A percentile compares a stretch with the other conserved stretches of the same genome.
phyloP scores from a whole-genome alignment of 1,139 yeast genomes.

The Yamadazyma jaroonii region DNA sequence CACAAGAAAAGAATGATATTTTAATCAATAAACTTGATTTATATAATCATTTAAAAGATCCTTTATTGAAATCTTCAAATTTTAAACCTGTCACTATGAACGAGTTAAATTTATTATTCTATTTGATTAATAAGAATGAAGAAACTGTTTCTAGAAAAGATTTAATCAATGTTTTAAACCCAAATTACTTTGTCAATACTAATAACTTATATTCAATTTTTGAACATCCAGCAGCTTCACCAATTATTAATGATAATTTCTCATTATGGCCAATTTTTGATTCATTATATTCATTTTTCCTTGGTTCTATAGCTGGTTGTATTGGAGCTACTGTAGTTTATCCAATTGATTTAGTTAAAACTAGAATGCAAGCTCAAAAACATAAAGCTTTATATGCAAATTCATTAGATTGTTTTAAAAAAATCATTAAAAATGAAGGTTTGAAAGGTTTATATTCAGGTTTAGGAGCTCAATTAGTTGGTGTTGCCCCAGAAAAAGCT shows the following conservation, averaged over 20 bases:
- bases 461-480: conserved; percentile 88
- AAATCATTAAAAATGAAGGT: conserved; percentile 78
- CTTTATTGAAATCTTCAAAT: conserved; percentile 51
- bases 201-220: conserved; percentile 37
- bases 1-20: conserved; percentile 45
- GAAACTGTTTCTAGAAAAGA: conserved; percentile 53
- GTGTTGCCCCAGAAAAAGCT: conserved; percentile 98
- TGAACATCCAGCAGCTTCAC: conserved; percentile 42
- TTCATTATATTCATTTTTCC: conserved; percentile 79
- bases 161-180: conserved; percentile 47
- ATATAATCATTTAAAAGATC: conserved; percentile 48
- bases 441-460: conserved; percentile 90
- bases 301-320: conserved; percentile 96
- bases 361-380: conserved; percentile 96
- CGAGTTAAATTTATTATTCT: conserved; percentile 46
- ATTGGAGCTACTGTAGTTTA: conserved; percentile 98
- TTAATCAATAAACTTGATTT: conserved; percentile 43
- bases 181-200: conserved; percentile 39
- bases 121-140: conserved; percentile 44
- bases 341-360: conserved; percentile 94
- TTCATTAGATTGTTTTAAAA: conserved; percentile 81
- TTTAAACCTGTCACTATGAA: conserved; percentile 45
- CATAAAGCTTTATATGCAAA: conserved; percentile 70
- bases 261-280: conserved; percentile 65
- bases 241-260: conserved; percentile 36